Evolutionary conservation across 1,284 basidiomycete species (phyloP).

Genomic region (Malassezia brasiliensis): DNA sequence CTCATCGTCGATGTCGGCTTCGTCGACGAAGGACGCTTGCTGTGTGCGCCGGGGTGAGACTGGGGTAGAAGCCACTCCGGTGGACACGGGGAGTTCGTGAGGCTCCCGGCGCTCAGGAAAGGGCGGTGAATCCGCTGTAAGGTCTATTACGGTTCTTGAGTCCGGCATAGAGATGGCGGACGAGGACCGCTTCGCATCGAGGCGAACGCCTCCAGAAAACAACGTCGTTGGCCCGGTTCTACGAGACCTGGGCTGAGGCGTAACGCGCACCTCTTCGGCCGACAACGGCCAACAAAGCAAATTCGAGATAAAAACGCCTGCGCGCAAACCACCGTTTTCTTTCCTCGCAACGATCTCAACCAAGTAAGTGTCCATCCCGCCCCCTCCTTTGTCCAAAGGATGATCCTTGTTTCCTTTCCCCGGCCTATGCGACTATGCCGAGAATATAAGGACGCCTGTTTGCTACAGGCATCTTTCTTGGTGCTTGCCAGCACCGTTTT

Average conservation of each 20-base stretch:
- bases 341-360: not conserved
- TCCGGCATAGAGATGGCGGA: not conserved
- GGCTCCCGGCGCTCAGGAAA: not conserved
- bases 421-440: constrained; percentile 49
- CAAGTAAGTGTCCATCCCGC: constrained; percentile 4
- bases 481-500: constrained; percentile 48
- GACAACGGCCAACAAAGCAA: not conserved
- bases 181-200: not conserved
- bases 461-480: constrained; percentile 42
- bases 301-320: not conserved
- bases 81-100: not conserved
- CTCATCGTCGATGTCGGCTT: constrained; percentile 6
- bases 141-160: constrained; percentile 23
- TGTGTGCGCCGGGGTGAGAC: not conserved
- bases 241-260: not conserved
- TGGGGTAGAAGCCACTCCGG: not conserved
- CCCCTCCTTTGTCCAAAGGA: constrained; percentile 10
- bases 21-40: not conserved
- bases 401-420: constrained; percentile 43
- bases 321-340: not conserved
- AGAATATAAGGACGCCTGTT: constrained; percentile 46
- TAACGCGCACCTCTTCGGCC: not conserved
- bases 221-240: not conserved
- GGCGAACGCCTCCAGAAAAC: not conserved
- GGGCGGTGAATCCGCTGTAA: constrained; percentile 32